phyloP scores from a whole-genome alignment of 1,284 basidiomycete species.

The Anthracocystis setariae region DNA sequence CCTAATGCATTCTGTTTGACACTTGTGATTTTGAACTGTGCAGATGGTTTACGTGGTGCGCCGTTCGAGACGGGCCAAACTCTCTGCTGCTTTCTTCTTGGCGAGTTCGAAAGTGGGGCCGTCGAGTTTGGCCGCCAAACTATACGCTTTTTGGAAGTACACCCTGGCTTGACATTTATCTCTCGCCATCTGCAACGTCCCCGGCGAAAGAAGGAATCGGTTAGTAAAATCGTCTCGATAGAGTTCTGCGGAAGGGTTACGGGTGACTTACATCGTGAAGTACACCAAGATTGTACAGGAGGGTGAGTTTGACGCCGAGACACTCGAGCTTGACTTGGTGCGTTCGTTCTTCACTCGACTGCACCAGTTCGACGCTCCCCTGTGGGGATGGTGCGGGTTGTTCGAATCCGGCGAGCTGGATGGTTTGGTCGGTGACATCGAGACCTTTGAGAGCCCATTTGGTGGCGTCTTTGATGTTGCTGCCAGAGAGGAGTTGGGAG shows the following conservation, averaged over 20 bases:
- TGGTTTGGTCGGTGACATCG: constrained; percentile 57
- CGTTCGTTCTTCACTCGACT: constrained; percentile 41
- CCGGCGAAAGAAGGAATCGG: too few species aligned
- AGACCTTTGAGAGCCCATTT: constrained; percentile 65
- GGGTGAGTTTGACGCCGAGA: constrained; percentile 58
- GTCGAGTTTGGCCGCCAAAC: constrained; percentile 29
- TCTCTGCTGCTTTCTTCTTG: constrained; percentile 38
- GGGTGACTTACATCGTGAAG: constrained; percentile 17
- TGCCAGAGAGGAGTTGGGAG: constrained; percentile 56
- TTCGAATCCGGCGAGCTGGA: constrained; percentile 53
- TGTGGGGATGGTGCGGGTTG: background rate
- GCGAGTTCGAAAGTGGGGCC: constrained; percentile 19
- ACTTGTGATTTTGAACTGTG: too few species aligned
- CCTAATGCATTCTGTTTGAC: constrained; percentile 1
- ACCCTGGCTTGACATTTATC: constrained; percentile 52
- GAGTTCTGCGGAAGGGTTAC: too few species aligned
- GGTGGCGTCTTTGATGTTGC: constrained; percentile 53
- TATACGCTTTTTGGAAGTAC: constrained; percentile 53
- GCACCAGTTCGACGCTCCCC: constrained; percentile 27
- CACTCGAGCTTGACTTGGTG: constrained; percentile 57
- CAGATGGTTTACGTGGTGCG: too few species aligned
- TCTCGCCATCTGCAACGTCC: constrained; percentile 18
- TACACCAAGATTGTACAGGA: constrained; percentile 64
- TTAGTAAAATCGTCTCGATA: too few species aligned
- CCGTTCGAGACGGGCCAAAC: constrained; percentile 36